A percentile compares a stretch with the other conserved stretches of the same genome.
phyloP scores from a whole-genome alignment of 495 filamentous ascomycete genomes.

The Neurospora africana region DNA sequence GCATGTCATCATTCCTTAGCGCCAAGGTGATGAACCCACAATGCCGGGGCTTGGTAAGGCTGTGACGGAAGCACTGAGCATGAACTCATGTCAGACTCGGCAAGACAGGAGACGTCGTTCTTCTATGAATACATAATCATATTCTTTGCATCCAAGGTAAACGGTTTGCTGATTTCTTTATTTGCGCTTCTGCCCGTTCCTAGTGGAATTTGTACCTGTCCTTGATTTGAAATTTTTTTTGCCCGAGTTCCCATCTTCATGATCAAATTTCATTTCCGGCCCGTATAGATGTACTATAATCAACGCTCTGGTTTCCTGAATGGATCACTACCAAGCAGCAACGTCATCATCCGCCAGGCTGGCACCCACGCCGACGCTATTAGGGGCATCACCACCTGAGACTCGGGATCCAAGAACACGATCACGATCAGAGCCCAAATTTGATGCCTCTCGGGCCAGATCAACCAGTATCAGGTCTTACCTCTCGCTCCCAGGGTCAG shows the following conservation, averaged over 20 bases:
- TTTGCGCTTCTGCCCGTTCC: neutral
- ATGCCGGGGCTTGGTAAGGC: neutral
- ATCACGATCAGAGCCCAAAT: neutral
- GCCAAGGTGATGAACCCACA: neutral
- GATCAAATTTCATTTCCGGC: neutral
- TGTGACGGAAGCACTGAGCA: neutral
- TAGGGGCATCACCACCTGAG: neutral
- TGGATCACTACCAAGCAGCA: neutral
- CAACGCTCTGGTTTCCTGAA: neutral
- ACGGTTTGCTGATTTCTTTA: neutral
- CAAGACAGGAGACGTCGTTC: neutral
- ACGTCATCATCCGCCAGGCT: neutral
- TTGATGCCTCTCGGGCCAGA: neutral
- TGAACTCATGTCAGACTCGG: neutral
- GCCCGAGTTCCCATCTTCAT: neutral
- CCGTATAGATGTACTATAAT: neutral
- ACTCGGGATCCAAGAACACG: neutral
- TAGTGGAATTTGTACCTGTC: neutral
- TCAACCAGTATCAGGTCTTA: neutral
- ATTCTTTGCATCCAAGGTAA: neutral
- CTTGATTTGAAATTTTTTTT: neutral
- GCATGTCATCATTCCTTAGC: neutral
- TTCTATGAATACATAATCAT: neutral
- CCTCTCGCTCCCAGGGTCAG: neutral
- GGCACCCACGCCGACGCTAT: neutral